phyloP scores from a whole-genome alignment of 805 yeast species.

The Nakazawaea laoshanensis region DNA sequence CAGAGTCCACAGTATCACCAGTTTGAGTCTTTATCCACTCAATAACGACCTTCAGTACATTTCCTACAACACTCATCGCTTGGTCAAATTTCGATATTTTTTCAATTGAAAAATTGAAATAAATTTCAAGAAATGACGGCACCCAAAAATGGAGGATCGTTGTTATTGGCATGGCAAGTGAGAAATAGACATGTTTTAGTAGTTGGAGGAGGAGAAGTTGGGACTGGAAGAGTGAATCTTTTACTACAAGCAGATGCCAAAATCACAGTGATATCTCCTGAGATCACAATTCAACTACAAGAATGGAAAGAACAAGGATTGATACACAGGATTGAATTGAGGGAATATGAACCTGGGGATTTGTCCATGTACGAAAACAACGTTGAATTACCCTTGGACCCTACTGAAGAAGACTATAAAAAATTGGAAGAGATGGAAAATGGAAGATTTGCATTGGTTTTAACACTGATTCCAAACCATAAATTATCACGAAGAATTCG shows the following conservation, averaged over 20 bases:
- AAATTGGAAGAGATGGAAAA: slow-evolving; percentile 23
- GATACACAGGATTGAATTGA: slow-evolving; percentile 28
- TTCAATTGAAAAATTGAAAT: too few relatives aligned
- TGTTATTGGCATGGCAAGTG: slow-evolving; percentile 70
- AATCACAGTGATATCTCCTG: slow-evolving; percentile 54
- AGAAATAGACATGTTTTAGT: slow-evolving; percentile 57
- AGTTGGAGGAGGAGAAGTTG: slow-evolving; percentile 77
- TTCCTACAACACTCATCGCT: too few relatives aligned
- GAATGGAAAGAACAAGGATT: slow-evolving; percentile 30
- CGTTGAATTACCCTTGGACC: slow-evolving; percentile 15
- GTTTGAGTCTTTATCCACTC: too few relatives aligned
- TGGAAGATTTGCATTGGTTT: slow-evolving; percentile 51
- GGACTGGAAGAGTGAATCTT: slow-evolving; percentile 59
- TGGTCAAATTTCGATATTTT: too few relatives aligned
- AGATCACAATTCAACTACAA: slow-evolving; percentile 24
- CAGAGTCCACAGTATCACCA: too few relatives aligned
- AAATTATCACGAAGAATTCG: slow-evolving; percentile 48
- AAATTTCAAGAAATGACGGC: too few relatives aligned
- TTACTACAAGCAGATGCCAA: slow-evolving; percentile 62
- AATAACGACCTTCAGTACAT: too few relatives aligned
- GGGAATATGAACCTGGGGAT: slow-evolving; percentile 40
- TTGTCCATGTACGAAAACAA: slow-evolving; percentile 37
- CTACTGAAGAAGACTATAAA: slow-evolving; percentile 21
- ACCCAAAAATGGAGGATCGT: too few relatives aligned
- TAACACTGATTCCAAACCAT: slow-evolving; percentile 72